Evolutionary conservation across 2,329 filamentous ascomycete species (phyloP).

Genomic region (Stachybotrys elegans): DNA sequence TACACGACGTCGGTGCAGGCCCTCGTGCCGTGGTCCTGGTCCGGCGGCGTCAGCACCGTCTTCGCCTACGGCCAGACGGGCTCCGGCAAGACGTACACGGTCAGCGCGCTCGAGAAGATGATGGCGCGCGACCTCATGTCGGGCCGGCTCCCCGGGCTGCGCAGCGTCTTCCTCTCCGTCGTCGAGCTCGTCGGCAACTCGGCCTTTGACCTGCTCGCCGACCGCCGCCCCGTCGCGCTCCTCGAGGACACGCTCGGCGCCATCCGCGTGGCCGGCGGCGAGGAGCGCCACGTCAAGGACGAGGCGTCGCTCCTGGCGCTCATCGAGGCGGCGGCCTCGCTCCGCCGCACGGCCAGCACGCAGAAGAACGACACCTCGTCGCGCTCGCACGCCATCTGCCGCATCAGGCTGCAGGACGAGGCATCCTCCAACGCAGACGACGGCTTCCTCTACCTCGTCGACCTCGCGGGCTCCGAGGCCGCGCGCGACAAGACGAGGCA

Average conservation of each 20-base stretch:
- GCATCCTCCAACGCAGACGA: conserved; percentile 23
- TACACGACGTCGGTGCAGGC: conserved; percentile 35
- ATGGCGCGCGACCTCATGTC: conserved; percentile 30
- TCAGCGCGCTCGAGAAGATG: conserved; percentile 35
- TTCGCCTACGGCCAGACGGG: conserved; percentile 46
- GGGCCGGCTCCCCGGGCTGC: conserved; percentile 14
- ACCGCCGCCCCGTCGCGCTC: conserved; percentile 34
- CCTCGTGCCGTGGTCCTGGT: conserved; percentile 39
- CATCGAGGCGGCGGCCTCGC: conserved; percentile 31
- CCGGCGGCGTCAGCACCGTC: conserved; percentile 42
- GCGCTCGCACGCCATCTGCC: conserved; percentile 43
- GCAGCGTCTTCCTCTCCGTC: conserved; percentile 29
- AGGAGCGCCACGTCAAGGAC: conserved; percentile 28
- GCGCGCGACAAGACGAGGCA: conserved; percentile 37
- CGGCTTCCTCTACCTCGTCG: conserved; percentile 40
- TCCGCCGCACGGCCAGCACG: conserved; percentile 36
- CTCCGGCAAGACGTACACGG: conserved; percentile 42
- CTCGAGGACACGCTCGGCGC: conserved; percentile 40
- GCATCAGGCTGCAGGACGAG: conserved; percentile 35
- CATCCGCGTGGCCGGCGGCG: conserved; percentile 37
- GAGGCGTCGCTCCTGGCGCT: conserved; percentile 22
- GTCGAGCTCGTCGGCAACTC: conserved; percentile 34
- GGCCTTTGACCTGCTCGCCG: conserved; percentile 34
- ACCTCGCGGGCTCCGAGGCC: conserved; percentile 43
- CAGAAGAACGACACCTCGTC: conserved; percentile 42